phyloP scores from a whole-genome alignment of 768 basidiomycete species.

The Nidularia sp. region DNA sequence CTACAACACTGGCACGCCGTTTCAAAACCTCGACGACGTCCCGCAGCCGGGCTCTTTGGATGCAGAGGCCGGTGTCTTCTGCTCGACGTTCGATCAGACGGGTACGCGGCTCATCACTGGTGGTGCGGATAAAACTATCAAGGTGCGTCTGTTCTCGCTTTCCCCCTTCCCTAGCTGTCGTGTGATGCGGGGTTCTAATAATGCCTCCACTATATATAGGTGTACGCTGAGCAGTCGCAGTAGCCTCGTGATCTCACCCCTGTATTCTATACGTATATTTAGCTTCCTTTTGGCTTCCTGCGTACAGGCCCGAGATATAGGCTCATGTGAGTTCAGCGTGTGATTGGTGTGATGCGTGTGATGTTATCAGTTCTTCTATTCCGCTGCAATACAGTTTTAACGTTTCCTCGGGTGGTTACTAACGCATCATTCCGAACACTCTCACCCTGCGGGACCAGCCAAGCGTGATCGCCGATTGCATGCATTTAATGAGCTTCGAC shows the following conservation, averaged over 20 bases:
- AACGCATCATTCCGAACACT: no score
- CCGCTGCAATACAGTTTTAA: no score
- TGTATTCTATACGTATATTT: conserved; percentile 4
- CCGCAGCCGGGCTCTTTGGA: conserved; percentile 98
- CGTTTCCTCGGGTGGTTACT: no score
- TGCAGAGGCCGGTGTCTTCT: conserved; percentile 95
- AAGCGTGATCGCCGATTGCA: no score
- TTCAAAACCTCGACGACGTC: conserved; percentile 90
- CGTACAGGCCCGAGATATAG: conserved; percentile 1
- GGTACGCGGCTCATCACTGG: conserved; percentile 94
- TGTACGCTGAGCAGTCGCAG: conserved; percentile 72
- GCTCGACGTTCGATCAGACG: conserved; percentile 94
- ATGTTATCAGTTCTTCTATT: no score
- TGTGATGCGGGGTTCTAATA: no score
- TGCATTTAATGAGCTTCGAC: no score
- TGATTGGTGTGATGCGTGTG: no score
- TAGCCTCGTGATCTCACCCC: conserved; percentile 16
- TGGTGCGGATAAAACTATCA: conserved; percentile 98
- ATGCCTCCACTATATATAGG: conserved; percentile 13
- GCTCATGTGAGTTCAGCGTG: background rate
- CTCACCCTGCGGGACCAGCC: no score
- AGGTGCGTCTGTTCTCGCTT: conserved; percentile 44
- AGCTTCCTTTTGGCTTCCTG: conserved; percentile 1
- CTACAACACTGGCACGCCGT: conserved; percentile 89
- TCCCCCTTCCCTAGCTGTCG: background rate